Conservation (phyloP, 75 land plant genomes). For the Cupressus sempervirens region DNA sequence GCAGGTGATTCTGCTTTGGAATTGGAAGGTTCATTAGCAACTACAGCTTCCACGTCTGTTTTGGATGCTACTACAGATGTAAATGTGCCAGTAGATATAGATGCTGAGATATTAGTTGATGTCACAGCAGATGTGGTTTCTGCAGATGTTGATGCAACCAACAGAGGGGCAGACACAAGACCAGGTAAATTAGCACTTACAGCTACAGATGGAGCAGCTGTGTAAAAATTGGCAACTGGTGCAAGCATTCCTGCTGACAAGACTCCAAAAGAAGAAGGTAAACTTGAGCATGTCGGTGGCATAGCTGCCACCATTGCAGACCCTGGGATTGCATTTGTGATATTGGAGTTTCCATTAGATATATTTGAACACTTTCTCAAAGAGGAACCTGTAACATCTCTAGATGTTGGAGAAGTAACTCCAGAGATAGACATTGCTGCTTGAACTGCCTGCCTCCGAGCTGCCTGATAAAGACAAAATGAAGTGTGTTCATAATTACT, state of each 20-base stretch:
- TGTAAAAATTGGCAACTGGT: neutral
- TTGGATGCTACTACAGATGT: neutral
- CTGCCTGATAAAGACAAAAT: conserved; percentile 42
- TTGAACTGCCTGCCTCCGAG: conserved; percentile 70
- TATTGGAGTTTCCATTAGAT: neutral
- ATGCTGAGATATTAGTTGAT: conserved; percentile 7
- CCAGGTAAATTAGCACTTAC: conserved; percentile 1
- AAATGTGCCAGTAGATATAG: conserved; percentile 1
- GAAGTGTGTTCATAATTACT: neutral
- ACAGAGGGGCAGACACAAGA: conserved; percentile 9
- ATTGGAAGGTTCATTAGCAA: neutral
- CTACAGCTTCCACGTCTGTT: neutral
- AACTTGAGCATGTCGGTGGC: neutral
- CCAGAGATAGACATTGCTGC: conserved; percentile 9
- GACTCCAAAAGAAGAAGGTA: neutral
- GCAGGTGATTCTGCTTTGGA: conserved; percentile 14
- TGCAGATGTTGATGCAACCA: conserved; percentile 11
- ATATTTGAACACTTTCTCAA: conserved; percentile 15
- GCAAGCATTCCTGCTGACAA: conserved; percentile 16
- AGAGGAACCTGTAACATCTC: neutral
- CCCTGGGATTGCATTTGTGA: neutral
- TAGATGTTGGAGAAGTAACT: conserved; percentile 11
- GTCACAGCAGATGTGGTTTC: conserved; percentile 8
- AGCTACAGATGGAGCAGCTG: neutral
- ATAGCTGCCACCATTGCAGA: conserved; percentile 4